phyloP scores from a whole-genome alignment of 139 green algal genomes.

The Raphidocelis subcapitata region DNA sequence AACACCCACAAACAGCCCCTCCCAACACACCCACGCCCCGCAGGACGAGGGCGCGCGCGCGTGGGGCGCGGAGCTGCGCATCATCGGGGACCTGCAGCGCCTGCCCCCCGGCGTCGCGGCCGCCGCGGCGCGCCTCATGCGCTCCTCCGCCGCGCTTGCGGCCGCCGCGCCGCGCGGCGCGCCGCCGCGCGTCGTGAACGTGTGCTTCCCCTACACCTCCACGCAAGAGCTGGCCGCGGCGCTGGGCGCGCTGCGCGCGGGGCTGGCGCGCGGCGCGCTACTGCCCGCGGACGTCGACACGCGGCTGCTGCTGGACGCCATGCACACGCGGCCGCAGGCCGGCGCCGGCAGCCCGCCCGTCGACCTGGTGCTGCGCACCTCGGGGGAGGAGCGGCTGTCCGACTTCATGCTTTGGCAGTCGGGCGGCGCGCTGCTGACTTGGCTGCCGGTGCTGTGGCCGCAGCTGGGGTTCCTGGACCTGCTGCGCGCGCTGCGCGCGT shows the following conservation, averaged over 20 bases:
- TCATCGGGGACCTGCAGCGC: constrained; percentile 78
- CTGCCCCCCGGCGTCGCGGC: constrained; percentile 64
- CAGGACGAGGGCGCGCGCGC: constrained; percentile 17
- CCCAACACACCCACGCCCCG: no score
- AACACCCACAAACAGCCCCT: no score
- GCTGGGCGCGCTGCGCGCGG: constrained; percentile 22
- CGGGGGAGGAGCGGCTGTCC: constrained; percentile 81
- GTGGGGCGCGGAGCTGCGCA: constrained; percentile 63
- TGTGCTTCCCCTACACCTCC: constrained; percentile 93
- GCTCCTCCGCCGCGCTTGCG: constrained; percentile 2
- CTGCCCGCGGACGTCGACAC: constrained; percentile 33
- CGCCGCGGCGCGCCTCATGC: constrained; percentile 71
- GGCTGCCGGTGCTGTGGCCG: constrained; percentile 83
- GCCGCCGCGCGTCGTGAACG: constrained; percentile 70
- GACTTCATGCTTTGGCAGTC: constrained; percentile 91
- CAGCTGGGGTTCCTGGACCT: constrained; percentile 67
- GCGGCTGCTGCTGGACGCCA: constrained; percentile 28
- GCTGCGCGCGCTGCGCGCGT: constrained; percentile 6
- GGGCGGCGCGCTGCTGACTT: constrained; percentile 68
- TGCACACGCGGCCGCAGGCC: constrained; percentile 38
- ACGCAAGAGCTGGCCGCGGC: constrained; percentile 66
- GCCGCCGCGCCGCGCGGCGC: background rate
- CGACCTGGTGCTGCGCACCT: constrained; percentile 65
- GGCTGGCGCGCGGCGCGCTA: constrained; percentile 28
- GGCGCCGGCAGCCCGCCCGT: background rate